Evolutionary conservation across 306 rosid species (phyloP), one percentile per base, ranked within the genome.

Genomic region (Glycine tomentella): DNA sequence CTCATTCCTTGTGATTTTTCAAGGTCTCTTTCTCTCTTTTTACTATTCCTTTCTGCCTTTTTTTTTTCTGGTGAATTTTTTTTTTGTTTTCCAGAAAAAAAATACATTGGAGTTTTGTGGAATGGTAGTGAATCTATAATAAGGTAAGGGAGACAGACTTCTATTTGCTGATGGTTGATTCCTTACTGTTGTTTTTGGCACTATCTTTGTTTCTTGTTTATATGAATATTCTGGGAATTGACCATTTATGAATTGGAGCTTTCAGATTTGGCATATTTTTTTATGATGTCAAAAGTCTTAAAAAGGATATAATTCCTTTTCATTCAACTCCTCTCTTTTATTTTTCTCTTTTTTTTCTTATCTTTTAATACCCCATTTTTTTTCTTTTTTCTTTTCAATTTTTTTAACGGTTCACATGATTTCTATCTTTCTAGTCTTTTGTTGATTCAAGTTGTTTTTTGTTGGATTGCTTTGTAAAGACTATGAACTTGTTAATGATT

Each of bases 161-260:
- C 31, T 25, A 25, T 25, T 25, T 25, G 31, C 8, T 56, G 65
- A 33, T 72, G 70, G 25, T 73, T 50, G 36, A 20, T 61, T 69
- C 51, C 76, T 25, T 57, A 5, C 53, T 72, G 14, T 59, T 81
- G 56, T 78, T 81, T 76, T 67, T 77, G 31, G 65, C 4, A 49
- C 46, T 80, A 13, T 5, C 56, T 64, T 7, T 50, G 12, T 72
- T 82, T 75, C 53, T 25, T 75, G 72, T 63, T 49, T 72, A 36
- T 61, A 57, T 75, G 52, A 71, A 76, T 67, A 77, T 77, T 84
- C 67, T 52, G 59, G 77, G 80, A 56, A 68, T 79, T 83, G 72
- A 10, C 69, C 81, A 69, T 78, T 73, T 77, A 8, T 25, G 31
- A 46, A 7, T 36, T 74, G 63, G 59, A 42, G 72, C 81, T 83